phyloP scores from a whole-genome alignment of 352 stramenopile genomes.

The Globisporangium takayamanum region DNA sequence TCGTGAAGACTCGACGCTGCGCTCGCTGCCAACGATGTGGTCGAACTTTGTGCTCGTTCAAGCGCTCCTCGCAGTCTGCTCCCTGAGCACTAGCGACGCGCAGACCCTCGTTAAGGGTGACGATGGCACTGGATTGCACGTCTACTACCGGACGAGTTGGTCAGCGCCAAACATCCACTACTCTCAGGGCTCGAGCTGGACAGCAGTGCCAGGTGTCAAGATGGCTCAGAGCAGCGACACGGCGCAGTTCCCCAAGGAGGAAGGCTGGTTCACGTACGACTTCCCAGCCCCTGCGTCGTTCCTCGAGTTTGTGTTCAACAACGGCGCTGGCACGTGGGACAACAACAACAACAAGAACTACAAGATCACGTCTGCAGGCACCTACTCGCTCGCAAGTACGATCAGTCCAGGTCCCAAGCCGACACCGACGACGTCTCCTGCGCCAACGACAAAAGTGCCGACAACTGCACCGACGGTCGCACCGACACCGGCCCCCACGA shows the following conservation, averaged over 20 bases:
- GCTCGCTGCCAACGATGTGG: not conserved
- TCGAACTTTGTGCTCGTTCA: not conserved
- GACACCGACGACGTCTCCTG: slow-evolving; percentile 34
- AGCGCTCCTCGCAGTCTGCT: slow-evolving; percentile 6
- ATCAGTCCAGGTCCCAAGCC: slow-evolving; percentile 16
- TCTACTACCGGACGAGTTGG: slow-evolving; percentile 47
- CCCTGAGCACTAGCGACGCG: slow-evolving; percentile 11
- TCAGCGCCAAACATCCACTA: slow-evolving; percentile 43
- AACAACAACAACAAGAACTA: slow-evolving; percentile 44
- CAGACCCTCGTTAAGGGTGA: slow-evolving; percentile 30
- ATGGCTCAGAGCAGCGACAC: slow-evolving; percentile 12
- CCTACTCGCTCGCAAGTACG: slow-evolving; percentile 2
- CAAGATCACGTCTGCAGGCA: slow-evolving; percentile 27
- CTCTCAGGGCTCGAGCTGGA: slow-evolving; percentile 25
- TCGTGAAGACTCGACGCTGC: too few species aligned
- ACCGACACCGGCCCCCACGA: slow-evolving; percentile 15
- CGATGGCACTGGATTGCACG: slow-evolving; percentile 32
- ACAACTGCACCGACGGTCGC: slow-evolving; percentile 23
- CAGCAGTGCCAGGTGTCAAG: slow-evolving; percentile 4
- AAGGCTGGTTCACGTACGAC: slow-evolving; percentile 32
- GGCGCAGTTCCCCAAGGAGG: slow-evolving; percentile 13
- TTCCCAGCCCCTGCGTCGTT: slow-evolving; percentile 20
- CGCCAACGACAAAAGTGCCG: slow-evolving; percentile 37
- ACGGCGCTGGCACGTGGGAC: slow-evolving; percentile 22
- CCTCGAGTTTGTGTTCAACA: slow-evolving; percentile 46